Percentiles rank a stretch among this genome's conserved stretches.
These are phyloP conservation scores for Mycocentrospora acerina DNA, from an alignment of 2,329 filamentous ascomycete genomes.

Conservation along the genomic window DNA sequence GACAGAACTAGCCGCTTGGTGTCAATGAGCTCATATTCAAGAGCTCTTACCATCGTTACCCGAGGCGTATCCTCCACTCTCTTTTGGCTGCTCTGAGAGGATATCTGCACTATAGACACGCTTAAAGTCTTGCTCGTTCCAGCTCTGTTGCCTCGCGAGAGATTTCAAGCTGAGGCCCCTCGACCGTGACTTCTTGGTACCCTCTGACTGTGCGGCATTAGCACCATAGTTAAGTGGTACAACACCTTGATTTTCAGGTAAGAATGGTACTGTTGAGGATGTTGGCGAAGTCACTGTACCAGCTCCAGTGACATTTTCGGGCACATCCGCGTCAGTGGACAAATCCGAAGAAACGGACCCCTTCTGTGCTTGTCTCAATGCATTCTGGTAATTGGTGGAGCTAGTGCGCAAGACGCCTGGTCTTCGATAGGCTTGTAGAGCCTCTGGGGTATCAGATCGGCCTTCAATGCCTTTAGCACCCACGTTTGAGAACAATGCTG, in stretches of 20 bases:
- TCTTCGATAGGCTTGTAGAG: slow-evolving; percentile 30
- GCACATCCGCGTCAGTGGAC: slow-evolving; percentile 13
- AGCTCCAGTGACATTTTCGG: slow-evolving; percentile 10
- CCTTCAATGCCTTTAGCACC: background rate
- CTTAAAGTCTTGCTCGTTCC: slow-evolving; percentile 40
- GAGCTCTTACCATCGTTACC: slow-evolving; percentile 8
- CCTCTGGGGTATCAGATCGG: slow-evolving; percentile 17
- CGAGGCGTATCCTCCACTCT: slow-evolving; percentile 29
- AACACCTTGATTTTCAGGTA: slow-evolving; percentile 34
- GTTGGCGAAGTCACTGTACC: slow-evolving; percentile 17
- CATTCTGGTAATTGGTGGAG: slow-evolving; percentile 36
- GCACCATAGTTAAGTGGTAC: slow-evolving; percentile 32
- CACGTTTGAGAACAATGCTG: slow-evolving; percentile 9
- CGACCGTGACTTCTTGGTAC: slow-evolving; percentile 31
- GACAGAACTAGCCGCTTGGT: too few relatives aligned
- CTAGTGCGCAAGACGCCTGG: slow-evolving; percentile 26
- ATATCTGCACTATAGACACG: slow-evolving; percentile 29
- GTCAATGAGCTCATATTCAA: background rate
- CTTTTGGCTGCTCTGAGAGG: slow-evolving; percentile 25
- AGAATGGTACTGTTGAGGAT: slow-evolving; percentile 21
- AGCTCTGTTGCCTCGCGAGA: slow-evolving; percentile 35
- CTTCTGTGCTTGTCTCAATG: slow-evolving; percentile 25
- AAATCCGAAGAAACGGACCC: slow-evolving; percentile 27
- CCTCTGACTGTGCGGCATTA: slow-evolving; percentile 26
- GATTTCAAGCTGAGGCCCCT: slow-evolving; percentile 32